A percentile compares a stretch with the other conserved stretches of the same genome.
phyloP scores from a whole-genome alignment of 169 alveolate genomes.

The Neospora caninum region DNA sequence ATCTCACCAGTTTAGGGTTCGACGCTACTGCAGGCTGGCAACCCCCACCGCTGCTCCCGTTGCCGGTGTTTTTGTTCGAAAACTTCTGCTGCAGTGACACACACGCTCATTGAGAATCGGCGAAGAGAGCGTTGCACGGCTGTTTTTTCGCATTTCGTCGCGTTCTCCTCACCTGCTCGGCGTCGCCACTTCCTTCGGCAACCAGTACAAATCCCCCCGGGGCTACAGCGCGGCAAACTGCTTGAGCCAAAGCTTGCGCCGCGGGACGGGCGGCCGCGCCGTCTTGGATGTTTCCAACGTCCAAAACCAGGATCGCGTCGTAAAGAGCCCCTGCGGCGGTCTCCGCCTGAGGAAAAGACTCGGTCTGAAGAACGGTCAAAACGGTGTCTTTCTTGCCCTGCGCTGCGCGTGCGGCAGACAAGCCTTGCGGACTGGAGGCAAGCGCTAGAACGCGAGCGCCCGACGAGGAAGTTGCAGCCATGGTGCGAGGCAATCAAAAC shows the following conservation, averaged over 20 bases:
- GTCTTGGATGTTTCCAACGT: background rate
- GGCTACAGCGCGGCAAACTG: background rate
- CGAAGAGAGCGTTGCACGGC: no score
- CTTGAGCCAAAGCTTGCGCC: background rate
- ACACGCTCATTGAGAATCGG: no score
- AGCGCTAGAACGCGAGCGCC: background rate
- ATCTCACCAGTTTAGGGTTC: no score
- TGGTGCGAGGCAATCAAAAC: background rate
- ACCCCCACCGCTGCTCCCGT: no score
- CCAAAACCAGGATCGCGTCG: background rate
- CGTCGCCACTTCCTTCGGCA: constrained; percentile 21
- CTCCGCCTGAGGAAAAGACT: background rate
- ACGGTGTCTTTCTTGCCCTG: background rate
- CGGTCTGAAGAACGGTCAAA: background rate
- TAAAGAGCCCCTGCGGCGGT: background rate
- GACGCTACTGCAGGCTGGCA: no score
- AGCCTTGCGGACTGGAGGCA: background rate
- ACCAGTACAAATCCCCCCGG: background rate
- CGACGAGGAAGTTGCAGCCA: background rate
- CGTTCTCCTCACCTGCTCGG: background rate
- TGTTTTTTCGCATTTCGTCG: no score
- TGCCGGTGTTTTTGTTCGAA: no score
- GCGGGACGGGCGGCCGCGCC: background rate
- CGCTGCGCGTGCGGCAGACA: background rate
- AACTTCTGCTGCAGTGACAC: no score